Base-by-base conservation (phyloP, 1,139 yeast genomes). In the Arxiozyma telluris region DNA sequence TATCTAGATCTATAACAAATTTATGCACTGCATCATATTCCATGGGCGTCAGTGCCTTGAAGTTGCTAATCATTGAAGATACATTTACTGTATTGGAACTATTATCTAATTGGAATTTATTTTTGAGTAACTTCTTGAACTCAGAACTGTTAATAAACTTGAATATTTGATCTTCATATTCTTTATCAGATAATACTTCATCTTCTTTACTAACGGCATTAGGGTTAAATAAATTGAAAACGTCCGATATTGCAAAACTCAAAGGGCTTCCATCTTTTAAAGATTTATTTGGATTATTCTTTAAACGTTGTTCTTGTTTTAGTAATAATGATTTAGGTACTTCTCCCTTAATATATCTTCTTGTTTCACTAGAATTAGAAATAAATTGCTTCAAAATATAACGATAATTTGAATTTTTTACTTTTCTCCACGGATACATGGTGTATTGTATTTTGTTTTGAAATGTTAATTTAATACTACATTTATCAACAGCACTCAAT, bases 121-220 rank as follows among this genome's bases (percentile, higher is more conserved):
- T 42, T 11, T 38, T 30, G 15, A 62, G 51, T 8, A 61, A 30
- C 2, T 50, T 50, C 18, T 54, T 46, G 47, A 60, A 55, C 42
- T 58, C 58, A 12, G 61, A 61, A n/a, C 53, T 41, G 34, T 57
- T 54, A 21, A 61, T 49, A 22, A 52, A 51, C 27, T 54, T 47
- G 9, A 42, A 20, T 9, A 61, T 43, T 4, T 51, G 44, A 4
- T 47, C 48, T 27, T 50, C 51, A 30, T 58, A 53, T 21, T 52
- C 44, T 22, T 52, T 20, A n/a, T 46, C 30, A n/a, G 53, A 58
- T 4, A 54, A 11, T 11, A 55, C 60, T 18, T 64, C 67, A 49
- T 64, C 66, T 43, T 61, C 66, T 38, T 61, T 63, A 1, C 58
- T 59, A 12, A 54, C 49, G 17, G 59, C 55, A 47, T 57, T 59